These are phyloP conservation scores for Parafenestella ontariensis DNA, from an alignment of 2,329 filamentous ascomycete species.

Conservation along the genomic window DNA sequence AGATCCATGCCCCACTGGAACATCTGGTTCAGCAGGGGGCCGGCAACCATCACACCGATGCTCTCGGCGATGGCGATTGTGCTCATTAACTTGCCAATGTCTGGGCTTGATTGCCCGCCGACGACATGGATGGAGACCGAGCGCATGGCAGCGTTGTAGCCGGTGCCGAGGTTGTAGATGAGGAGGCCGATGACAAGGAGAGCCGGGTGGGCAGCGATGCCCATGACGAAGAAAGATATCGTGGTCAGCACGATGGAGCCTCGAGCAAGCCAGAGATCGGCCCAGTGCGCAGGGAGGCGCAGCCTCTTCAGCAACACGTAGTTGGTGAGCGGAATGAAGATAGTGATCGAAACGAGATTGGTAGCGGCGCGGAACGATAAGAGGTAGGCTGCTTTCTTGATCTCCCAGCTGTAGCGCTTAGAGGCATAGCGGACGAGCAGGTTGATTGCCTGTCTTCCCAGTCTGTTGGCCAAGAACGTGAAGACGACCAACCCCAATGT, in stretches of 20 bases:
- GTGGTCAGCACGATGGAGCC: constrained; percentile 54
- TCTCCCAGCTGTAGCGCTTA: constrained; percentile 58
- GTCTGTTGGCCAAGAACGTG: constrained; percentile 57
- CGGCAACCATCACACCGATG: constrained; percentile 56
- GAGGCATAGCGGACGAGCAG: constrained; percentile 61
- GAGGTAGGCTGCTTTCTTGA: constrained; percentile 52
- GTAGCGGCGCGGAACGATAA: constrained; percentile 57
- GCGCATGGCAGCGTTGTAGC: constrained; percentile 56
- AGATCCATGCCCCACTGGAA: constrained; percentile 57
- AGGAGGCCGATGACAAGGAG: constrained; percentile 55
- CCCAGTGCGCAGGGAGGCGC: constrained; percentile 48
- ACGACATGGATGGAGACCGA: constrained; percentile 58
- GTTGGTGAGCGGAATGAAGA: constrained; percentile 54
- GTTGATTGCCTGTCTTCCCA: constrained; percentile 56
- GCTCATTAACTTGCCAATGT: constrained; percentile 58
- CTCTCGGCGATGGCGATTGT: constrained; percentile 58
- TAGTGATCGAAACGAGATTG: constrained; percentile 56
- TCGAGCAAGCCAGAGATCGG: constrained; percentile 57
- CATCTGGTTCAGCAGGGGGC: constrained; percentile 54
- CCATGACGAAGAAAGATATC: constrained; percentile 56
- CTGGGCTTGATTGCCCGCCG: constrained; percentile 50
- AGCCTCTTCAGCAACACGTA: constrained; percentile 47
- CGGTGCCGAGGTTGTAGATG: constrained; percentile 57
- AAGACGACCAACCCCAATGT: constrained; percentile 52
- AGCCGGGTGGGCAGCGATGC: constrained; percentile 52